Base-by-base conservation (phyloP, 306 rosid species). In the Quercus berberidifolia region DNA sequence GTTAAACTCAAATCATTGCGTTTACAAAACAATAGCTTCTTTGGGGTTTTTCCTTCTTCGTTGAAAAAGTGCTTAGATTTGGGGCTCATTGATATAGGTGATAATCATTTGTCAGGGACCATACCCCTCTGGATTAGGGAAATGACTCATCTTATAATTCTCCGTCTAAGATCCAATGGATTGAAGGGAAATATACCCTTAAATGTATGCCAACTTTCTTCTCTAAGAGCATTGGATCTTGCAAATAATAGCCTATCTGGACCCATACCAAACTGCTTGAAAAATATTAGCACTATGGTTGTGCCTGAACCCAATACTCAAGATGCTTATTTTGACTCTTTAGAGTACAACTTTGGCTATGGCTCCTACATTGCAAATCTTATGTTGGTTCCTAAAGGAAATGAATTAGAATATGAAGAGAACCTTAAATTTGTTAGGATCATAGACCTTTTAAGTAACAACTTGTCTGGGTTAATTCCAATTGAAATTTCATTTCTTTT, bases 251-350 rank as follows among this genome's bases (percentile, higher is more conserved):
- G 54, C 64, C 35, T 86, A 0, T 63, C 76, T 6, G 88, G 92
- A n/a, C 33, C 65, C 4, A 81, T 88, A 6, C 92, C 92, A 30
- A 78, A 55, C 14, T 88, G 88, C 76, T 76, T 86, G 57, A 75
- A 78, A 56, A 41, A 63, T 64, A 52, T 83, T 71, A 75, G 56
- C 1, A 51, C 87, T 46, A 71, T 83, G 81, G 83, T 64, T 55
- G 75, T 80, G 11, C 65, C 43, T 75, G 81, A 79, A 75, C 54
- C 54, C 1, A 10, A 10, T 49, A 49, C 14, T 75, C 67, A 62
- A 58, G 71, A 82, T 68, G 79, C 79, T 74, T 73, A 65, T 12
- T 76, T 55, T 17, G 75, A 73, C 18, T 14, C 26, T 6, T 63
- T 71, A 23, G 83, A 78, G 30, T 76, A 7, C 11, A 76, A 49